Evolutionary conservation across 257 asterid genomes (phyloP).

Genomic region (Lycium barbarum): DNA sequence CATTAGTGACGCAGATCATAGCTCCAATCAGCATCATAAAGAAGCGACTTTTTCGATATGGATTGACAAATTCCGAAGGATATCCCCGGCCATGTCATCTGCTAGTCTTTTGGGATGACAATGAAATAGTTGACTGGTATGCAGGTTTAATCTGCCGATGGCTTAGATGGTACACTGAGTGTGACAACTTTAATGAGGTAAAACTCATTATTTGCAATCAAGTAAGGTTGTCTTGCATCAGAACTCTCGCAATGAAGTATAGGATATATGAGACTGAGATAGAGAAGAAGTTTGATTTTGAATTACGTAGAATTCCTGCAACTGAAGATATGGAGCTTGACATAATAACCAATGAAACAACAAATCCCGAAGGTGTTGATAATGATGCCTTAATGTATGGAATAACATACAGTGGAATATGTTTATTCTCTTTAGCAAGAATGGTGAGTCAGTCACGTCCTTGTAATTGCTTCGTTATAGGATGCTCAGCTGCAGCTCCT

Average conservation of each 20-base stretch:
- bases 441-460: slow-evolving; percentile 72
- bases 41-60: slow-evolving; percentile 78
- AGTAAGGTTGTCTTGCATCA: slow-evolving; percentile 77
- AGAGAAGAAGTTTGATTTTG: slow-evolving; percentile 69
- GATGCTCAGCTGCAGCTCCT: slow-evolving; percentile 64
- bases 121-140: slow-evolving; percentile 83
- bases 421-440: slow-evolving; percentile 75
- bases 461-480: slow-evolving; percentile 77
- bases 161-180: slow-evolving; percentile 77
- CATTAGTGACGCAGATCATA: slow-evolving; percentile 50
- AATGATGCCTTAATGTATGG: slow-evolving; percentile 65
- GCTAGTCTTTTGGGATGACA: slow-evolving; percentile 67
- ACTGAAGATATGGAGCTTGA: slow-evolving; percentile 69
- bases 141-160: slow-evolving; percentile 77
- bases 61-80: slow-evolving; percentile 70
- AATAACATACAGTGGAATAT: slow-evolving; percentile 65
- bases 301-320: slow-evolving; percentile 70
- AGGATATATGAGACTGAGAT: slow-evolving; percentile 73
- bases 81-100: slow-evolving; percentile 63
- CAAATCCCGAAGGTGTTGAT: slow-evolving; percentile 33
- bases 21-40: slow-evolving; percentile 66
- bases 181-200: slow-evolving; percentile 70
- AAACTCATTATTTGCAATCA: slow-evolving; percentile 66
- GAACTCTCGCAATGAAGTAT: slow-evolving; percentile 81
- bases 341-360: slow-evolving; percentile 49